phyloP scores from a whole-genome alignment of 768 basidiomycete species.

The Dictyophora rubrovolvata region DNA sequence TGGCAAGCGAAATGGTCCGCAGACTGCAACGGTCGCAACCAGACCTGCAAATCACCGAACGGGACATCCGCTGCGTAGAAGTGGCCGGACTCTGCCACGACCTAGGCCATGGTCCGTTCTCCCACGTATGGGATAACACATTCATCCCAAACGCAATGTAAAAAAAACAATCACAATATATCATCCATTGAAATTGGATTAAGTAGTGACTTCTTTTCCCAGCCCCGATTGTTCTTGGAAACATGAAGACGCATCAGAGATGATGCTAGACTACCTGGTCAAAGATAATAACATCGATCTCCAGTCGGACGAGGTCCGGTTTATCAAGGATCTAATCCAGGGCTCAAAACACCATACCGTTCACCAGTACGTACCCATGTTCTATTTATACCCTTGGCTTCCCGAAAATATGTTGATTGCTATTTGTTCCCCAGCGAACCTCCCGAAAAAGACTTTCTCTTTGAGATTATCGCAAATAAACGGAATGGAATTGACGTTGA shows the following conservation, averaged over 20 bases:
- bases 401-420: no score
- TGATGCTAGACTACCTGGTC: constrained; percentile 71
- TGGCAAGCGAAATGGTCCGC: constrained; percentile 53
- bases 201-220: background rate
- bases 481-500: constrained; percentile 80
- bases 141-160: constrained; percentile 65
- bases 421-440: constrained; percentile 4
- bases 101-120: constrained; percentile 80
- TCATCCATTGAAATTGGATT: background rate
- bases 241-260: constrained; percentile 71
- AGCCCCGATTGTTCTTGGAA: constrained; percentile 49
- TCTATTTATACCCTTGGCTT: background rate
- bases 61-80: constrained; percentile 69
- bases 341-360: constrained; percentile 33
- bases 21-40: constrained; percentile 51
- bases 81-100: constrained; percentile 79
- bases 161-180: no score
- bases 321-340: constrained; percentile 72
- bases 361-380: background rate
- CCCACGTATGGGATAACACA: constrained; percentile 68
- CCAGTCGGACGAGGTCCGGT: constrained; percentile 35
- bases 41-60: constrained; percentile 51
- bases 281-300: constrained; percentile 44
- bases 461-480: constrained; percentile 78
- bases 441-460: constrained; percentile 60